Evolutionary conservation across 2,329 filamentous ascomycete genomes (phyloP), one percentile per base, ranked within the genome.

Genomic region (Talaromyces piceae): DNA sequence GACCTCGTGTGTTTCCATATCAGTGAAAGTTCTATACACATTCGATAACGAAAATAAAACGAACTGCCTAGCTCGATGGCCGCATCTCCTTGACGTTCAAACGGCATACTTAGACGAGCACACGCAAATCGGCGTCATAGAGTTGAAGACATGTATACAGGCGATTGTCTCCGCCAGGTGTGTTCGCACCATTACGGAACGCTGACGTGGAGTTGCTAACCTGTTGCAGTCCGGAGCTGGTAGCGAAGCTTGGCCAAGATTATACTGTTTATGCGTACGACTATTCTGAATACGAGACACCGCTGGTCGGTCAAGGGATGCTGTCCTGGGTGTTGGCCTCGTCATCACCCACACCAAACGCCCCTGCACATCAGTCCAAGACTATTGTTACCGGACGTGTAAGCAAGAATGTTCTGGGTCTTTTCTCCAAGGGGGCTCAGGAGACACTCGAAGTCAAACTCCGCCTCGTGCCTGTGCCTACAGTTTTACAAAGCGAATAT

Each of bases 241-340:
- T 90, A 44, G 81, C 82, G 64, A 76, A 86, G 75, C 66, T 85
- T 54, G 77, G 86, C 71, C 73, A 81, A 68, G 91, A 98, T 72
- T 98, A 93, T 71, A 93, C 90, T n/a, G 84, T 98, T 51, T 98
- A 98, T 70, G 90, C 91, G 26, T 88, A 89, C 73, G 93, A 98
- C 69, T 97, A 91, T 68, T 96, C 93, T 11, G 93, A 98, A 71
- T 87, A 88, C 57, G 91, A 96, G 64, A 88, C 85, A 16, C 93
- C 94, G 49, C 78, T 97, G 51, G 91, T 96, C 22, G 93, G 93
- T 20, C 91, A 98, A 69, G 93, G 94, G 49, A 88, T 97, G 83
- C 77, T 98, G 18, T 97, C 93, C 31, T 86, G 87, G 80, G 82
- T 85, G 20, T 76, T 97, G 43, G 78, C 80, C 46, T 76, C 77